These are phyloP conservation scores for Geotrichum candidum DNA, from an alignment of 1,139 yeast genomes.

Conservation along the genomic window DNA sequence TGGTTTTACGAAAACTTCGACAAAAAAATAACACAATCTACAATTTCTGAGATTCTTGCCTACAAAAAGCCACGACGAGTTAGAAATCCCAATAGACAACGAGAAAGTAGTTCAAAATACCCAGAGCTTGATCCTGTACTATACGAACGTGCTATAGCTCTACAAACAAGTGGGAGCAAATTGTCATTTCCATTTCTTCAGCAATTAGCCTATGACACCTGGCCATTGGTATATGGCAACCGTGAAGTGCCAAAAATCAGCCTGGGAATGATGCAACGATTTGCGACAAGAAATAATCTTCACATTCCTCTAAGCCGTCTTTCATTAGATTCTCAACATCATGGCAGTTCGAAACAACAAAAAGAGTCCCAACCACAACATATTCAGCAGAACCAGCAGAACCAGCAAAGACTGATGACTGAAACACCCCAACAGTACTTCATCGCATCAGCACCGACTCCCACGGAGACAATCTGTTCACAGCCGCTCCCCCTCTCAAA, in stretches of 20 bases:
- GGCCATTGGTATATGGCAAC: slow-evolving; percentile 3
- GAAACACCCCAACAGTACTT: neutral
- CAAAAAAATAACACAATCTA: slow-evolving; percentile 10
- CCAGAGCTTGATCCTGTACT: slow-evolving; percentile 10
- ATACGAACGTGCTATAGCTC: neutral
- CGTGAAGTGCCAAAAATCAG: neutral
- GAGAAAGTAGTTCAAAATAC: slow-evolving; percentile 9
- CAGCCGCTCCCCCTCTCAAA: neutral
- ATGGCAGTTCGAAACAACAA: neutral
- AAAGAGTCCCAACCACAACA: no score
- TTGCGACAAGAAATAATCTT: slow-evolving; percentile 7
- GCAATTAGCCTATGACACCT: slow-evolving; percentile 7
- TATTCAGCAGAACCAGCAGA: neutral
- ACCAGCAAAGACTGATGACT: neutral
- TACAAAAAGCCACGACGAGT: slow-evolving; percentile 6
- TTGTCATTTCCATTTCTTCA: slow-evolving; percentile 7
- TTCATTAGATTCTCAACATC: neutral
- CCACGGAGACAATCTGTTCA: neutral
- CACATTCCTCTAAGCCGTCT: slow-evolving; percentile 1
- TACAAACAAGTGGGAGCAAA: slow-evolving; percentile 1
- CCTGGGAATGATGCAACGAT: slow-evolving; percentile 12
- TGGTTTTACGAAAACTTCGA: slow-evolving; percentile 5
- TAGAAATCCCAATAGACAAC: slow-evolving; percentile 8
- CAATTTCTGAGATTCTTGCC: slow-evolving; percentile 9
- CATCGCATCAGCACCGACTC: neutral